Base-by-base conservation (phyloP, 768 basidiomycete species). In the Hirschioporus abietinus region DNA sequence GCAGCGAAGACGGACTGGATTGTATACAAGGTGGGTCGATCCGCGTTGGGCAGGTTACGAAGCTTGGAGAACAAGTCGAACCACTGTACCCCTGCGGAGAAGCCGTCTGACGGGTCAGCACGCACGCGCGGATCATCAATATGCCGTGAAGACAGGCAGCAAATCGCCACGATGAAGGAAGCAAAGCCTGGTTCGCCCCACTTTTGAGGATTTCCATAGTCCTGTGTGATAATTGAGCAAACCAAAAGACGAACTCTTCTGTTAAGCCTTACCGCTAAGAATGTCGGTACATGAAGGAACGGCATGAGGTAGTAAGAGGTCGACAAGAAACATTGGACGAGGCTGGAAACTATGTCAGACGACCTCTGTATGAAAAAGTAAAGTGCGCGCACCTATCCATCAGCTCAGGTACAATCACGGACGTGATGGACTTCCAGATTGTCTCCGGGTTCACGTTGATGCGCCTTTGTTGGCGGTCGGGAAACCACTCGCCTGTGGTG, bases 181-280 rank as follows among this genome's bases (percentile, higher is more conserved):
- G 92, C 93, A 72, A 97, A 97, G 9, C 95, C 95, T 8, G 95
- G 93, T 77, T 96, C 94, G 63, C 90, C 92, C 95, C 95, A 96
- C 81, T 95, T 95, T 77, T 87, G 86, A 63, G 95, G 95, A 70
- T 95, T 92, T 58, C 92, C 93, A 74, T 97, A 97, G 76, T 97
- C 95, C 90, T 92, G 69, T 1, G 66, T 42, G 58, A 65, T 35
- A 66, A 27, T 66, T 66, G 23, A 67, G 58, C 27, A 63, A 42
- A 64, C 35, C 34, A 70, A 61, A 63, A 58, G 66, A 63, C 69
- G 65, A 57, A 66, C 36, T 80, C 81, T 10, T 1, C 3, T 20
- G 4, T 52, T 67, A 63, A 18, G 20, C 60, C 64, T 65, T 73
- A 92, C 91, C 42, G 88, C 83, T 59, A 95, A 81, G 77, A 96